Evolutionary conservation across 352 stramenopile genomes (phyloP), one percentile per base, ranked within the genome.

Genomic region (Pythium folliculosum): DNA sequence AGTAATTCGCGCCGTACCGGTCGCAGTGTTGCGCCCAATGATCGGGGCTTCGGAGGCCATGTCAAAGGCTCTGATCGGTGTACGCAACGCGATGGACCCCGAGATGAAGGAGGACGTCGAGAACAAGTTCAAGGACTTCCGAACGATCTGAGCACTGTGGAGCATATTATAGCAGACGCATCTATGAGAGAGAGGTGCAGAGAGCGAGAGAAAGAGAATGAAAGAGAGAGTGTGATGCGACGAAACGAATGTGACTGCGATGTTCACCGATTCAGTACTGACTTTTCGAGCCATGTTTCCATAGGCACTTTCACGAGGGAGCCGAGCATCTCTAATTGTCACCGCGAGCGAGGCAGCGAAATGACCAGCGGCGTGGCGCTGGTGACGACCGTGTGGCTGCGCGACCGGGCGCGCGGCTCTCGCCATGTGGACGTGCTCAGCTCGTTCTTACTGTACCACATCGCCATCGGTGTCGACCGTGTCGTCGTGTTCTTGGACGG

Each of bases 101-200:
- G 88, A 96, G 70, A 77, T 95, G 45, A 96, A 94, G 68, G 88
- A 96, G 63, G 87, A 96, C 69, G 94, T 96, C 50, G 86, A 94
- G 76, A 96, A 96, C 75, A 96, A 96, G 75, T 96, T 95, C 63
- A 96, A 96, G 81, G 86, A 96, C 76, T 90, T 93, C 60, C 81
- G 85, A 27, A 72, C 70, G 25, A 32, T 32, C 27, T 32, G 27
- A 32, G 27, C 27, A 5, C 27, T 32, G 27, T 32, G 27, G 27
- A 32, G 5, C 2, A 32, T 32, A 32, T 32, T 32, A 21, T 5
- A 25, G 5, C 10, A 21, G 14, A 52, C 32, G n/a, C 27, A 47
- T 17, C 21, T 13, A 73, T 54, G 45, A 54, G 16, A 45, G 19
- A n/a, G 30, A 30, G 45, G 21, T 44, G 32, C 38, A 21, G 53